These are phyloP conservation scores for Nepenthes mirabilis DNA, from an alignment of 148 eudicot genomes.

Conservation along the genomic window DNA sequence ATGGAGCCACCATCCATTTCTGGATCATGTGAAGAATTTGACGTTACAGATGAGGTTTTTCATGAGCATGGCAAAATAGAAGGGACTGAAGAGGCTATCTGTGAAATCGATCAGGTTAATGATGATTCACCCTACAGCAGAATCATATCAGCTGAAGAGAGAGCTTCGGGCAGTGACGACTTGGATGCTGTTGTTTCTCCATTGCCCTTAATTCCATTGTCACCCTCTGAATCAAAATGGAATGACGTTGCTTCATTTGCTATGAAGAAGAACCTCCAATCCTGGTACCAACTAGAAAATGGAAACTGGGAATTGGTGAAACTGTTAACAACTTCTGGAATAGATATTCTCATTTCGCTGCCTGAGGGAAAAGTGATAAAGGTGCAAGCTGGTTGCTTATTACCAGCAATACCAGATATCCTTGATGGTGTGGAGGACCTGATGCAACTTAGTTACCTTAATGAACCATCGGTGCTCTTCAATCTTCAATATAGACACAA, in stretches of 20 bases:
- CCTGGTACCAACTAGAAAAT: slow-evolving; percentile 81
- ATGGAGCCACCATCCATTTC: slow-evolving; percentile 17
- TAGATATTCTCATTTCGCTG: slow-evolving; percentile 50
- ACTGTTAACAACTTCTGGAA: slow-evolving; percentile 48
- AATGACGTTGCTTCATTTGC: slow-evolving; percentile 50
- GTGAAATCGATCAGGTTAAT: slow-evolving; percentile 22
- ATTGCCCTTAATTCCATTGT: slow-evolving; percentile 21
- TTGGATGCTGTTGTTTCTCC: slow-evolving; percentile 30
- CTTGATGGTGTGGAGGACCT: slow-evolving; percentile 97
- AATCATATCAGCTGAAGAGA: slow-evolving; percentile 12
- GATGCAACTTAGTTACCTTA: slow-evolving; percentile 86
- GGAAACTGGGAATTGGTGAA: slow-evolving; percentile 88
- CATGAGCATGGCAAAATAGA: not conserved
- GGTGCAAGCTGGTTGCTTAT: slow-evolving; percentile 44
- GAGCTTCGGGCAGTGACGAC: slow-evolving; percentile 17
- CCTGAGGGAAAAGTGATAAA: slow-evolving; percentile 79
- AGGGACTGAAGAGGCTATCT: slow-evolving; percentile 11
- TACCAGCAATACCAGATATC: slow-evolving; percentile 90
- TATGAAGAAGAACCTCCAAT: slow-evolving; percentile 72
- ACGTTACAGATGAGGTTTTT: slow-evolving; percentile 2
- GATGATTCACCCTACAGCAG: slow-evolving; percentile 62
- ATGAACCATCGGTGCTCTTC: slow-evolving; percentile 84
- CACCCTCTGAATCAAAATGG: slow-evolving; percentile 61
- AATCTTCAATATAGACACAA: slow-evolving; percentile 83
- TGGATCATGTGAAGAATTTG: slow-evolving; percentile 13